Evolutionary conservation across 176 grass and related monocot genomes (phyloP), one percentile per base, ranked within the genome.

Genomic region (Carex myosuroides): DNA sequence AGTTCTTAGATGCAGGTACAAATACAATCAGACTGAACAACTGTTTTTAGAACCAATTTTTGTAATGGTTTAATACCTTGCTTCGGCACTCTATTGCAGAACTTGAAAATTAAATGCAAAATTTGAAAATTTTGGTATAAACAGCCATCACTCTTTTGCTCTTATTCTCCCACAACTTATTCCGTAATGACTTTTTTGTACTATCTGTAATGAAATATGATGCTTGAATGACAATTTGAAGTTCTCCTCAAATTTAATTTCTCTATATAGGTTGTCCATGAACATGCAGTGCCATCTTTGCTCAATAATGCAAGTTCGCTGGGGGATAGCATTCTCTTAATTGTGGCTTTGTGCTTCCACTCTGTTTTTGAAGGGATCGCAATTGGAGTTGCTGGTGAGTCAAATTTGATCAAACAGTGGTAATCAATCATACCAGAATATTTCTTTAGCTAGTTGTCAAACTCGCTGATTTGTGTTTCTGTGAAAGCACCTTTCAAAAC

Each of bases 321-420:
- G 13, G 95, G 95, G 42, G 95, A 98, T 77, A 92, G 91, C 86
- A 18, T 98, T 33, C 84, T 95, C 75, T 86, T 98, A 90, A 95
- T 95, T 58, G 84, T 84, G 3, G 95, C 92, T 22, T 86, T 98
- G 85, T 98, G 95, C 62, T 98, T 98, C 85, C 95, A 98, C 83
- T 98, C 95, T 46, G 92, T 98, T 82, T 98, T 98, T 78, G 95
- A 98, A 80, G 95, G 95, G 75, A 93, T 98, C 42, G 95, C 95
- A 86, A 95, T 98, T 58, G 95, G 95, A 48, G 86, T 98, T 74
- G 87, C 95, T 10, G 89, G 93, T 98, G 88, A 85, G 68, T 60
- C 8, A 18, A 79, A 7, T 63, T 62, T 22, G 32, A 11, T 69
- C 13, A 24, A 64, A 14, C 13, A 11, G 24, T 16, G 18, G 8